Evolutionary conservation across 768 basidiomycete genomes (phyloP).

Genomic region (Amanita pseudoporphyria): DNA sequence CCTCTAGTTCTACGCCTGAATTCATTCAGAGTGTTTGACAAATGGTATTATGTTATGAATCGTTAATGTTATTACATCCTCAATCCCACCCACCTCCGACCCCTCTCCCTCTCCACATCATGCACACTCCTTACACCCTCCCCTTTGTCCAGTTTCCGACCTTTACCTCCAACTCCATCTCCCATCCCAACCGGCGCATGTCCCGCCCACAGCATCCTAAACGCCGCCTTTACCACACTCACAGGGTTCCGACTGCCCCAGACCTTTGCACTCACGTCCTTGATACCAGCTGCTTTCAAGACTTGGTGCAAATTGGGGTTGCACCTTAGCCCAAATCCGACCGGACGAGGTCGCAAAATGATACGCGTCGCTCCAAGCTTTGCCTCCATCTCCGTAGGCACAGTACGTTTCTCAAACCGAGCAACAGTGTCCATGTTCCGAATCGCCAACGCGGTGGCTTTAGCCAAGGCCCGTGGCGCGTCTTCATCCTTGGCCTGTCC

Average conservation of each 20-base stretch:
- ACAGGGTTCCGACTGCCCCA: constrained; percentile 86
- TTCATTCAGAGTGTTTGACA: not conserved
- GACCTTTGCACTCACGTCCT: constrained; percentile 91
- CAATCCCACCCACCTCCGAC: constrained; percentile 64
- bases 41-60: not conserved
- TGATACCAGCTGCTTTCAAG: constrained; percentile 88
- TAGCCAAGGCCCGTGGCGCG: constrained; percentile 36
- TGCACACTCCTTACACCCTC: constrained; percentile 55
- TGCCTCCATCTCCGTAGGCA: constrained; percentile 81
- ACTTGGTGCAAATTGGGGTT: constrained; percentile 86
- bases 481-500: constrained; percentile 75
- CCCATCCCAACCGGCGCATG: constrained; percentile 77
- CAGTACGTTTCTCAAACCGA: constrained; percentile 90
- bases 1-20: too few species aligned
- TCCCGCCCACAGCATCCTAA: constrained; percentile 80
- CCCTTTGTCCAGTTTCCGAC: constrained; percentile 65
- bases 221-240: constrained; percentile 78
- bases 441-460: constrained; percentile 62
- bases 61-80: constrained; percentile 31
- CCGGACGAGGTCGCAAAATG: constrained; percentile 69
- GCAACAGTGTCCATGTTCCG: constrained; percentile 89
- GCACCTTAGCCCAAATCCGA: constrained; percentile 88
- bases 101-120: constrained; percentile 76
- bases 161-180: constrained; percentile 67
- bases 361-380: constrained; percentile 83